phyloP scores from a whole-genome alignment of 176 grass and related monocot species.

The Typha latifolia region DNA sequence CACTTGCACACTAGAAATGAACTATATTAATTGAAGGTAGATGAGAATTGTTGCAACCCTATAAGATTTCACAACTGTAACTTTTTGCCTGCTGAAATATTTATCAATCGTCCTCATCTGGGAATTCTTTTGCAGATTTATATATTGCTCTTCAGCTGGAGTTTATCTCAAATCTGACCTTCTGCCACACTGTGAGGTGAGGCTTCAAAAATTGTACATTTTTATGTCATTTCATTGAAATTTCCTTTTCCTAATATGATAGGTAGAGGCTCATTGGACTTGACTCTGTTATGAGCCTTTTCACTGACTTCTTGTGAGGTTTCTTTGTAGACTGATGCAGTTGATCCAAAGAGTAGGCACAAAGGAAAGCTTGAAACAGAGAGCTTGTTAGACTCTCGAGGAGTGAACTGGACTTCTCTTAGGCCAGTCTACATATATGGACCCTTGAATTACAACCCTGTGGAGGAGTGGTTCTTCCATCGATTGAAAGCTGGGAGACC shows the following conservation, averaged over 20 bases:
- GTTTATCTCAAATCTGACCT: constrained; percentile 89
- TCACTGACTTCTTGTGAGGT: background rate
- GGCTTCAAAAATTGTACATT: constrained; percentile 3
- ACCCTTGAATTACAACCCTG: constrained; percentile 95
- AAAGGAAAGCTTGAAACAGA: constrained; percentile 99
- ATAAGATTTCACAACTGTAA: background rate
- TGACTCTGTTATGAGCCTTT: background rate
- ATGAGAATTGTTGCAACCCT: no score
- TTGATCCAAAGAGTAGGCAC: constrained; percentile 93
- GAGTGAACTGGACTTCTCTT: constrained; percentile 89
- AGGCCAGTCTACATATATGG: constrained; percentile 95
- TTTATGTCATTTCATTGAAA: background rate
- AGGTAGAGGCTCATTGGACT: background rate
- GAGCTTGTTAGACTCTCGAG: constrained; percentile 51
- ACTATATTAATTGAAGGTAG: no score
- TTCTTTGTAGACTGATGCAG: constrained; percentile 46
- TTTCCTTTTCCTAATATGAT: constrained; percentile 1
- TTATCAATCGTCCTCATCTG: background rate
- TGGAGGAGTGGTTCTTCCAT: constrained; percentile 99
- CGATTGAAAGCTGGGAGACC: constrained; percentile 80
- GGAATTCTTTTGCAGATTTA: constrained; percentile 42
- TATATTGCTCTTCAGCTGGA: constrained; percentile 95
- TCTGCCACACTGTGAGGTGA: constrained; percentile 78
- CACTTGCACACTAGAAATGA: no score
- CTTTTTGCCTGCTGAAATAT: background rate